Evolutionary conservation across 257 asterid genomes (phyloP), one percentile per base, ranked within the genome.

Genomic region (Apocynum venetum): DNA sequence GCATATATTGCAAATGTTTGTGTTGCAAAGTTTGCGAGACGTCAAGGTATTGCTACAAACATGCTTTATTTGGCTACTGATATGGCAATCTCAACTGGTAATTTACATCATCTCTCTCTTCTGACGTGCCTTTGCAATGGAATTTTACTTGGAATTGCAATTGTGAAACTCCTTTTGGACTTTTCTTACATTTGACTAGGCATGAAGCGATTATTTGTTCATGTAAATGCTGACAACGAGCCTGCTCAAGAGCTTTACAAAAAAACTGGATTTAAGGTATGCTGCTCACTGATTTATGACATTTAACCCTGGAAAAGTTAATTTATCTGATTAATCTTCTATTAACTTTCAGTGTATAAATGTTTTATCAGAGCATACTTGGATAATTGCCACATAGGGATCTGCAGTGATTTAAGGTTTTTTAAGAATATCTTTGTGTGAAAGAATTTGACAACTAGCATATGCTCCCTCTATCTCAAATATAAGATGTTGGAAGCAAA

Each of bases 1-100:
- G 97, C 97, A 73, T 94, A 94, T 78, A 85, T 94, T 86, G 91
- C 98, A 71, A 94, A 92, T 82, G 96, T 92, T 75, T 86, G 96
- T 83, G 97, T 94, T 74, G 96, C 98, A 61, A 92, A 88, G 86
- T 92, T 79, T 82, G 97, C 98, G 76, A 93, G 98, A 73, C 96
- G 96, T 59, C 98, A 77, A 86, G 94, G 97, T 80, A 89, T 94
- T 85, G 98, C 97, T 79, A 87, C 96, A 61, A 94, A 94, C 83
- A 84, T 93, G 92, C 79, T 91, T 61, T 83, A 85, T 85, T 85
- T 91, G 85, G 97, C 97, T 56, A 80, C 87, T 74, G 97, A 93
- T 63, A 89, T 75, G 73, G 97, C 97, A 52, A 57, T 82, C 25
- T 76, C 68, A 55, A 83, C 86, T 92, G 97, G 98, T 94, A 76